Conservation (phyloP, 805 yeast genomes). For the Wickerhamiella vanderwaltii region DNA sequence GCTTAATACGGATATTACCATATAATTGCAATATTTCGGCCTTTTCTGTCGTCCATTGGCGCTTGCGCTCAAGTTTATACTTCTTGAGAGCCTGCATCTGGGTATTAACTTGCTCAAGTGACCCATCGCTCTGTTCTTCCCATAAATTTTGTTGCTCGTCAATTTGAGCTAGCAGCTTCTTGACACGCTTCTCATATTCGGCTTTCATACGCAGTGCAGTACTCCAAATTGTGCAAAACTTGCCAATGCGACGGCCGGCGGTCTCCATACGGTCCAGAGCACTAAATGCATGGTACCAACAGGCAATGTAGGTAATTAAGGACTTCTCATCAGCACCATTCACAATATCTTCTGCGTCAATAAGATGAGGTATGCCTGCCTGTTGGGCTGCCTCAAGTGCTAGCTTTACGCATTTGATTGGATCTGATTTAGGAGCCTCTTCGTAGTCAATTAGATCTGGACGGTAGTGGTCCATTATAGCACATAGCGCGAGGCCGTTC, state of each 20-base stretch:
- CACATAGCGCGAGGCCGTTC: conserved; percentile 38
- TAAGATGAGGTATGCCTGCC: conserved; percentile 39
- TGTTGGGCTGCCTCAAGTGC: conserved; percentile 36
- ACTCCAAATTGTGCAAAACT: conserved; percentile 28
- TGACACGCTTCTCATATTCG: conserved; percentile 27
- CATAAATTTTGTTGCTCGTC: conserved; percentile 21
- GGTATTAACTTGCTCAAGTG: conserved; percentile 23
- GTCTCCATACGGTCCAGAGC: conserved; percentile 29
- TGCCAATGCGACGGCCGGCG: conserved; percentile 30
- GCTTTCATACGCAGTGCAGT: conserved; percentile 26
- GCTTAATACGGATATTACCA: conserved; percentile 30
- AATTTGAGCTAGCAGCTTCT: conserved; percentile 22
- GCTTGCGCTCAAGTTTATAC: conserved; percentile 25
- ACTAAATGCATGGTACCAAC: conserved; percentile 42
- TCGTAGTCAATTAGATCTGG: conserved; percentile 32
- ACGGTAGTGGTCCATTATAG: conserved; percentile 33
- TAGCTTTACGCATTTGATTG: conserved; percentile 26
- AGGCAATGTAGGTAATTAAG: conserved; percentile 44
- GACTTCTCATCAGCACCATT: conserved; percentile 48
- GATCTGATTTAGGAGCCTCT: conserved; percentile 23
- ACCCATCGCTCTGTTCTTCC: conserved; percentile 20
- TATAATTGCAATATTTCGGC: conserved; percentile 27
- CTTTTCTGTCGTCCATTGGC: conserved; percentile 31
- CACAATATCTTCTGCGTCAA: conserved; percentile 44
- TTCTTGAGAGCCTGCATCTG: conserved; percentile 23